Base-by-base conservation (phyloP, 2,329 filamentous ascomycete genomes). In the Fusarium succisae region DNA sequence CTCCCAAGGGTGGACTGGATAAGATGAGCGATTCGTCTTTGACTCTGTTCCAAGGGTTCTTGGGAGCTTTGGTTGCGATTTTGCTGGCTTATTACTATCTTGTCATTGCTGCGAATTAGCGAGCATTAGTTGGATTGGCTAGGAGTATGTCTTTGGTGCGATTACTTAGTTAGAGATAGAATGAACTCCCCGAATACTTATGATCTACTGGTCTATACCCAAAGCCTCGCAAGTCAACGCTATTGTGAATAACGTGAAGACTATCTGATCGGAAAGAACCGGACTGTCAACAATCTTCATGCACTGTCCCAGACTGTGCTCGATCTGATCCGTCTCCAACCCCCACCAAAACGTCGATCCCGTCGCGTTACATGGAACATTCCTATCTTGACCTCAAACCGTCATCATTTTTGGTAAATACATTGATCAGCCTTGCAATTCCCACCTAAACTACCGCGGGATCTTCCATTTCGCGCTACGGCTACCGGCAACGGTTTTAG, bases 21-120 rank as follows among this genome's bases (percentile, higher is more conserved):
- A 74, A 67, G 26, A 38, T 74, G 13, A 44, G 69, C 8, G 63
- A 63, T 30, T 71, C 69, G 5, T 56, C 67, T 10, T 28, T 71
- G 22, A 67, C 57, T n/a, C 18, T 72, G 8, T 72, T 72, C 12
- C 67, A 70, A n/a, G 66, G 17, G 9, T 54, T 70, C 37, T n/a
- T 70, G 48, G 67, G 59, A 22, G 69, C 69, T 17, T 13, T 72
- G 14, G 70, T 72, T 6, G 69, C 69, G 2, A 53, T 63, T 44
- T 3, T 70, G 7, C 5, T 70, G 47, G 67, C 67, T 28, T 70
- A 70, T 14, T 70, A 70, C 4, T 70, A 70, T 10, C 47, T 70
- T 48, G 17, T 65, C 22, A 22, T 70, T 66, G 66, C 45, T 54
- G 22, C 67, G 22, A 55, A 69, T 18, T 69, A 69, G 44, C 50